Base-by-base conservation (phyloP, 1,284 basidiomycete species). In the Laetiporus sulphureus region DNA sequence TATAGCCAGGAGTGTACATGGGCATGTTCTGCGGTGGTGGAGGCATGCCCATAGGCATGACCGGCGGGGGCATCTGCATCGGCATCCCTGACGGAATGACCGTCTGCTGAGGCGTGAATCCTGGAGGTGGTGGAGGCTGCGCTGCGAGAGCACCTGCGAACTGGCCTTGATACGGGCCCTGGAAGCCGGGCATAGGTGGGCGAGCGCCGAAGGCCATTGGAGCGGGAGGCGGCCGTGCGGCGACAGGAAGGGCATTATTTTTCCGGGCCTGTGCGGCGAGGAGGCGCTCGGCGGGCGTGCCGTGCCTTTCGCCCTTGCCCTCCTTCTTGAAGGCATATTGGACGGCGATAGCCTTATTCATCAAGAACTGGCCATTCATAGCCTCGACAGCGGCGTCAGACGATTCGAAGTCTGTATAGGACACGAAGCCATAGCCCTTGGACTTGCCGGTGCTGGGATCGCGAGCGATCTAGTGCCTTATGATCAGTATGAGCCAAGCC, bases 311-410 rank as follows among this genome's bases (percentile, higher is more conserved):
- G 47, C 94, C 93, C 63, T 98, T 97, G 42, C 91, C 91, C 56
- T 99, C 96, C 69, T 98, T 98, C 66, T 98, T 98, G 76, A 97
- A 95, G 3, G 95, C 95, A 61, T 96, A 98, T 62, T 95, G 91
- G 12, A 97, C 93, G 13, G 84, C 84, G 59, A 98, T 90, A 45
- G 93, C 87, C 65, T 96, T 96, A 72, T 98, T 98, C 83, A 95
- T 93, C 35, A 99, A 73, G 77, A 92, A 97, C 59, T 99, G 95
- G 36, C 83, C 82, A 57, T 97, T 95, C 91, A 99, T 94, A 16
- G 91, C 80, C 64, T 98, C 94, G 46, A 96, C 80, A 4, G 96
- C 95, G 13, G 91, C 90, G 63, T 99, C 96, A 15, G 94, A 91
- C 5, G 94, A 82, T 60, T 99, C 95, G 63, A 99, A 99, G 57